Conservation (phyloP, 2,329 filamentous ascomycete genomes). For the Colletotrichum acutatum region DNA sequence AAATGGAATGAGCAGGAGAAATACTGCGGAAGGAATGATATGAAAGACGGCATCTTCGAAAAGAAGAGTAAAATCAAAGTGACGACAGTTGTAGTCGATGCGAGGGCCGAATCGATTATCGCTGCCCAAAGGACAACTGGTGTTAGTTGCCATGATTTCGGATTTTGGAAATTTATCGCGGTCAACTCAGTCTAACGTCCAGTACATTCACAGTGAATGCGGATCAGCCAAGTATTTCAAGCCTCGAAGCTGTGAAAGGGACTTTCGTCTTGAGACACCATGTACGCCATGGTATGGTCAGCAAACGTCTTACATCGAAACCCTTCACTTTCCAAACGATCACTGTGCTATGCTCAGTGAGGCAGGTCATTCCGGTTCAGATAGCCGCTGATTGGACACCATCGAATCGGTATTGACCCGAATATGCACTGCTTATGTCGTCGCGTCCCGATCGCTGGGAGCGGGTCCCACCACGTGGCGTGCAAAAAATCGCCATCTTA, state of each 20-base stretch:
- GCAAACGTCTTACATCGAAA: neutral
- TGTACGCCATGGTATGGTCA: neutral
- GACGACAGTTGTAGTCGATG: conserved; percentile 8
- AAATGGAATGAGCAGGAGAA: conserved; percentile 5
- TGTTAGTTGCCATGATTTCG: neutral
- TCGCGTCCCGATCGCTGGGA: neutral
- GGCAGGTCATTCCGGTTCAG: neutral
- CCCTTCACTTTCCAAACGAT: neutral
- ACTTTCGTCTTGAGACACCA: neutral
- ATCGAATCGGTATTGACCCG: neutral
- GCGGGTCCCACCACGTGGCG: neutral
- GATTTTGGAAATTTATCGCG: neutral
- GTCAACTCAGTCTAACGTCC: neutral
- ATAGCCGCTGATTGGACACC: neutral
- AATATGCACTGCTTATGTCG: neutral
- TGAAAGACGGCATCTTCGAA: conserved; percentile 7
- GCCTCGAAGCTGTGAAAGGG: neutral
- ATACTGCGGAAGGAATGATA: neutral
- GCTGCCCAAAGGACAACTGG: neutral
- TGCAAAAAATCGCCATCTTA: neutral
- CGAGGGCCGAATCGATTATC: conserved; percentile 4
- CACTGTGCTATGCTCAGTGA: neutral
- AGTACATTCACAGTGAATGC: neutral
- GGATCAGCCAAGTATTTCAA: neutral
- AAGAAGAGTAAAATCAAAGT: conserved; percentile 16